These are phyloP conservation scores for Aurantiochytrium sp. DNA, from an alignment of 108 stramenopile species.

Conservation along the genomic window DNA sequence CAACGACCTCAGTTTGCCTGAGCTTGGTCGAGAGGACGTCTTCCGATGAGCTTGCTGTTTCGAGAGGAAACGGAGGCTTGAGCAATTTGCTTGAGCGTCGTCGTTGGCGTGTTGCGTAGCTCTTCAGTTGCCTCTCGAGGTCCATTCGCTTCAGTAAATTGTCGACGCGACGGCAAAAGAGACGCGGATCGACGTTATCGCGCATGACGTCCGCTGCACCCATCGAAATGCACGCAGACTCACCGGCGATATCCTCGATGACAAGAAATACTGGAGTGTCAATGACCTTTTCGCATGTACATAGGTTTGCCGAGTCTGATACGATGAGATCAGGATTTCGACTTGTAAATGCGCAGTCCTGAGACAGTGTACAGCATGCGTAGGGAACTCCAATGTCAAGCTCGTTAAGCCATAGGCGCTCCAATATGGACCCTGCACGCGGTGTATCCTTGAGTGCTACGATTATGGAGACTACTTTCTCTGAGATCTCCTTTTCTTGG, in stretches of 20 bases:
- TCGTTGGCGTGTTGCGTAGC: background rate
- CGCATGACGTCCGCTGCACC: background rate
- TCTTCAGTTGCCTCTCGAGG: background rate
- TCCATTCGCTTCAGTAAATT: background rate
- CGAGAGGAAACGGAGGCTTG: background rate
- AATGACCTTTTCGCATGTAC: background rate
- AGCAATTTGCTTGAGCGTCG: background rate
- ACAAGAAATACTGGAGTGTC: background rate
- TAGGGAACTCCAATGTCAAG: background rate
- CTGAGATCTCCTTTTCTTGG: too few relatives aligned
- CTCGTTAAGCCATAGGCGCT: background rate
- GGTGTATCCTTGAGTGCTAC: background rate
- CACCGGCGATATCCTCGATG: background rate
- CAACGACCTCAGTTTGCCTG: too few relatives aligned
- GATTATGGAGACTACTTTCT: background rate
- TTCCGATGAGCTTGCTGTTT: background rate
- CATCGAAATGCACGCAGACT: background rate
- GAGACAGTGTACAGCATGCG: background rate
- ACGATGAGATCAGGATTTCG: background rate
- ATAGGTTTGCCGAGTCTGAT: background rate
- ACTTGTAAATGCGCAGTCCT: background rate
- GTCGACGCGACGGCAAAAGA: background rate
- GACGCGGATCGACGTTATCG: background rate
- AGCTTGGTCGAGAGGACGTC: too few relatives aligned
- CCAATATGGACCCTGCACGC: background rate